These are phyloP conservation scores for Tanacetum coccineum DNA, from an alignment of 129 eudicot genomes.

Conservation along the genomic window DNA sequence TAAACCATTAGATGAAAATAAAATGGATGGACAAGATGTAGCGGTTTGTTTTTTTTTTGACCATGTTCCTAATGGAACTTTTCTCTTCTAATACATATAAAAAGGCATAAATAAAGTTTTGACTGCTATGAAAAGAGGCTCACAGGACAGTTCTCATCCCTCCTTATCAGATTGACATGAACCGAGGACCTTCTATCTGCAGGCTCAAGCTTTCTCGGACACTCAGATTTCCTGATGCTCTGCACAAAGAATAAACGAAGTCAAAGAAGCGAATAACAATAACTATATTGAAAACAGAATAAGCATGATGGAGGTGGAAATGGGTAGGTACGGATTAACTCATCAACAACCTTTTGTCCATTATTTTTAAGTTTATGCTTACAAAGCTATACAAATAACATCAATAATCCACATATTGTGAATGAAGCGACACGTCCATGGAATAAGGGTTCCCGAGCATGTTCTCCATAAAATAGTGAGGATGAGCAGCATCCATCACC, in stretches of 20 bases:
- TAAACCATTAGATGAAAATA: no score
- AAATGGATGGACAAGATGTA: no score
- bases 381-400: no score
- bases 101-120: not conserved
- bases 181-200: slow-evolving; percentile 64
- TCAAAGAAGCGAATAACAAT: not conserved
- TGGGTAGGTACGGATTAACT: no score
- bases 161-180: slow-evolving; percentile 68
- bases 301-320: not conserved
- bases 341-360: no score
- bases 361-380: no score
- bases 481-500: slow-evolving; percentile 87
- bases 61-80: no score
- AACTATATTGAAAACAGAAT: not conserved
- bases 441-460: slow-evolving; percentile 24
- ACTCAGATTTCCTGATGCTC: slow-evolving; percentile 85
- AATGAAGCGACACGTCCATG: no score
- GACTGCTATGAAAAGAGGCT: slow-evolving; percentile 24
- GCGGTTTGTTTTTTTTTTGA: no score
- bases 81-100: not conserved
- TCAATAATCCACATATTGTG: no score
- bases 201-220: slow-evolving; percentile 94
- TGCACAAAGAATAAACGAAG: slow-evolving; percentile 29
- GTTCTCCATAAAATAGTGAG: slow-evolving; percentile 43
- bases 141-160: slow-evolving; percentile 64